Evolutionary conservation across 164 flowering plant genomes (phyloP), one percentile per base, ranked within the genome.

Genomic region (Cinnamomum micranthum): DNA sequence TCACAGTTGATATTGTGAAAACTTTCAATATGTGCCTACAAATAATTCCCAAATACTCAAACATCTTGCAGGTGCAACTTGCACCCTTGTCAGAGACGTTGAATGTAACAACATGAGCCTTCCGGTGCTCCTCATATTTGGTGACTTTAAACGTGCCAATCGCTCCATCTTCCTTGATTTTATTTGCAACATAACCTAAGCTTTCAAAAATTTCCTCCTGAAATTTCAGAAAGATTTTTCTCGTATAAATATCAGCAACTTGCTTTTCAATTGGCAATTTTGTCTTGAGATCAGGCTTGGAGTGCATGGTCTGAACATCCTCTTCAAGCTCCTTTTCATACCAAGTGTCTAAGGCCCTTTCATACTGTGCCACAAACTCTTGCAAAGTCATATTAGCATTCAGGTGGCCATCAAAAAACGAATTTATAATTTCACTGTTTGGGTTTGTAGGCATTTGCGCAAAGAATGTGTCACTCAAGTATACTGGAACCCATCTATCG

Each of bases 221-320:
- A 82, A 94, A 92, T 74, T 88, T 87, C 9, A 82, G 74, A 76
- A 92, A 94, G 31, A 91, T 80, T 81, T 76, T 91, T 76, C 85
- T 84, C 1, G 98, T 92, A 70, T 84, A 94, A 25, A 86, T 78
- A 73, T 75, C 81, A 66, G 97, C 94, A 15, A 88, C 97, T 77
- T 94, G 98, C 76, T 88, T 90, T 76, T 94, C 98, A 93, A 90
- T 88, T 3, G 97, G 98, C 20, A 93, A 91, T 51, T 90, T 92
- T 20, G 98, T 94, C 83, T 83, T 88, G 75, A 90, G 73, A 17
- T 84, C 82, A 27, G 97, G 95, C n/a, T 83, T 84, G 50, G 90
- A 85, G 84, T 85, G 84, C 50, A 87, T 82, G 69, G 95, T 89
- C 73, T 91, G 86, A 28, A 80, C 77, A 81, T 91, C 92, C 24